Base-by-base conservation (phyloP, 2,329 filamentous ascomycete genomes). In the Cercospora sojina region DNA sequence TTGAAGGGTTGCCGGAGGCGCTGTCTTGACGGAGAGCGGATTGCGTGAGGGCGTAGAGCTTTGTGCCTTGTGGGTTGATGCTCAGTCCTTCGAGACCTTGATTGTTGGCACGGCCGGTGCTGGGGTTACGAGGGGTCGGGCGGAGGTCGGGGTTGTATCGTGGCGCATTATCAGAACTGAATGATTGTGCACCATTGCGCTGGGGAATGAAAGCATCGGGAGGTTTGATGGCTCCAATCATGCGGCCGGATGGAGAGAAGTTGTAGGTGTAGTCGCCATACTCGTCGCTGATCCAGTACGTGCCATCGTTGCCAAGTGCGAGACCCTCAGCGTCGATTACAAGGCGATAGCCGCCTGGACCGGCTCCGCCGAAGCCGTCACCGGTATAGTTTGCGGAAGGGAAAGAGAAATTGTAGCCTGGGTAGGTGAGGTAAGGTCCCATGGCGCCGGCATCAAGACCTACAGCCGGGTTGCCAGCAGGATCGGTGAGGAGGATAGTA, bases 51-150 rank as follows among this genome's bases (percentile, higher is more conserved):
- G 85, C 84, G 73, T 86, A 91, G 10, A 92, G 80, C 1, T 82
- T 86, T 67, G 86, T 87, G 9, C 88, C 88, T 69, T 90, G 86
- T 0, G 83, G 80, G 3, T 85, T 87, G n/a, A 85, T 77, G 0
- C 87, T 89, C 58, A 92, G 77, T 0, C 87, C 89, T 77, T 92
- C 90, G 58, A 92, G 86, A n/a, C 90, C 90, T 75, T 91, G 89
- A 76, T 92, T 92, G 76, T 92, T 91, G 63, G 84, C 81, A 20
- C 90, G 85, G 12, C 90, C 90, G 0, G 84, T 84, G 1, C 83
- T 81, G 0, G 88, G 86, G 69, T 89, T 81, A 13, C 79, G 81
- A 0, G 89, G 89, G 2, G 76, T 77, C 2, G 86, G 82, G 9
- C 78, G 74, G 16, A 82, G 74, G 13, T 81, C 75, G 0, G 81